Evolutionary conservation across 2,329 filamentous ascomycete genomes (phyloP), one percentile per base, ranked within the genome.

Genomic region (Malbranchea cinnamomea): DNA sequence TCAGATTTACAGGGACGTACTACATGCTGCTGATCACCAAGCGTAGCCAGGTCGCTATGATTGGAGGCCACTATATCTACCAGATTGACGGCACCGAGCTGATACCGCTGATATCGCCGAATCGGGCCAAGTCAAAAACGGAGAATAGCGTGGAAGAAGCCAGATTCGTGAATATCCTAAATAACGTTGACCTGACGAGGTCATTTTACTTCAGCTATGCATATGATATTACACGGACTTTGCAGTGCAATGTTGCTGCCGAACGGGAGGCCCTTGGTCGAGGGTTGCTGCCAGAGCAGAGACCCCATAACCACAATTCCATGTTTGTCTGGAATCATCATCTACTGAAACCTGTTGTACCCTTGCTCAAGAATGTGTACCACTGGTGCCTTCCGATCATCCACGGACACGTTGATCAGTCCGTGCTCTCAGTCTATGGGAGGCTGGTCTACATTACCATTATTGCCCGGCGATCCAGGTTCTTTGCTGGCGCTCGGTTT

Each of bases 241-340:
- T 98, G 26, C 89, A 98, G 52, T 74, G 87, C 47, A 98, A 98
- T 46, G 84, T 98, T 37, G 76, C 75, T 12, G 68, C 74, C 18
- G 84, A 94, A 53, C 70, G 89, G 22, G 65, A 70, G 28, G 73
- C 76, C 2, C 56, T 92, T 28, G 67, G 71, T 17, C 63, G 74
- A 36, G 81, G 79, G 1, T n/a, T n/a, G n/a, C n/a, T n/a, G n/a
- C n/a, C n/a, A n/a, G n/a, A n/a, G n/a, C n/a, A n/a, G n/a, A 56
- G 65, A 8, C 60, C 69, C 2, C 77, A 77, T 46, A 91, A 94
- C 48, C 78, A 78, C 49, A 92, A 94, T 46, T 72, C 78, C 22
- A 98, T 98, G 89, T 98, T 98, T 49, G 79, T 95, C 2, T 98
- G 89, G 89, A 98, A 98, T 44, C 73, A 81, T 42, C 80, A 94